Evolutionary conservation across 257 asterid genomes (phyloP), one percentile per base, ranked within the genome.

Genomic region (Nicotiana knightiana): DNA sequence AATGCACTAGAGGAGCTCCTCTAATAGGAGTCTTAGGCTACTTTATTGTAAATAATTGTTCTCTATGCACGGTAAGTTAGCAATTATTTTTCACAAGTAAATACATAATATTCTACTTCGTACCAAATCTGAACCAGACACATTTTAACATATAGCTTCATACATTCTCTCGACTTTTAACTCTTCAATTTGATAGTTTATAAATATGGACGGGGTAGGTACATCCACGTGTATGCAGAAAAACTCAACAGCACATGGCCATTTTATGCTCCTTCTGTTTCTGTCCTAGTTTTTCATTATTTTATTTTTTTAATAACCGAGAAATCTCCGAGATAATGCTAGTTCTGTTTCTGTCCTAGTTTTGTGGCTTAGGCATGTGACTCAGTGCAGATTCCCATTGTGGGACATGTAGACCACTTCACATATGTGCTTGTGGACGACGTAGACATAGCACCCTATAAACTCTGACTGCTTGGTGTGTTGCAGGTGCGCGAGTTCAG

Each of bases 401-500:
- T 51, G 63, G 80, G 43, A 28, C 21, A 51, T 75, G 46, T 51
- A 73, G 2, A 48, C 46, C 46, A 51, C 63, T 24, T 75, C 51
- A 51, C 37, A 32, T 82, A 39, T 62, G 62, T 67, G 7, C 53
- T 16, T 43, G 3, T 64, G 78, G 26, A 61, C 63, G 16, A 61
- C 63, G 16, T 75, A 75, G 80, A 32, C 16, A 75, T 51, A 59
- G 43, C 67, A 24, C 32, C 73, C 70, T 53, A 71, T 71, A 37
- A 46, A 63, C 76, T 53, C 43, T 64, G 21, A 64, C 71, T 46
- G 64, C 64, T 51, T 75, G 46, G 63, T 84, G 21, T 37, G 67
- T 76, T 83, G 76, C 89, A 96, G 99, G 98, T 96, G 65, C 90
- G 98, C 86, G 91, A 91, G 89, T 94, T 90, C 88, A 96, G 99